Evolutionary conservation across 2,329 filamentous ascomycete genomes (phyloP).

Genomic region (Exophiala oligosperma): DNA sequence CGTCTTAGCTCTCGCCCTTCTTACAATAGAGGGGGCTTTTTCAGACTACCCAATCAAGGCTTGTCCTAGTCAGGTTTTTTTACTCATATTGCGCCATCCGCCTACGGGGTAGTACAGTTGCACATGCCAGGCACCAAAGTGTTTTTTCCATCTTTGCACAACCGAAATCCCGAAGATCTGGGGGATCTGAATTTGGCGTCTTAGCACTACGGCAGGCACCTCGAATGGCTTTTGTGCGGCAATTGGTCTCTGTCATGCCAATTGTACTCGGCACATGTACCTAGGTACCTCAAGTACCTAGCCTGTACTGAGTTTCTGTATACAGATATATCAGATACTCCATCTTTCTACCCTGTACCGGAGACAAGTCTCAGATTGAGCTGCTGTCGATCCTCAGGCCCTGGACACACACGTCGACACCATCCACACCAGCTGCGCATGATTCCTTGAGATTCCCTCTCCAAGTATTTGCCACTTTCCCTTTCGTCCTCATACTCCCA

Average conservation of each 20-base stretch:
- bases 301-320: background rate
- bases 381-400: conserved; percentile 45
- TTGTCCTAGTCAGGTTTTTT: background rate
- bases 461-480: conserved; percentile 64
- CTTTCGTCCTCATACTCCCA: conserved; percentile 82
- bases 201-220: too few relatives aligned
- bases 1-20: background rate
- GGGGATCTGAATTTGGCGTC: too few relatives aligned
- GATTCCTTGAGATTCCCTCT: conserved; percentile 66
- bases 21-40: background rate
- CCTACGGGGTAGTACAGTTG: background rate
- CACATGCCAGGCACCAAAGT: background rate
- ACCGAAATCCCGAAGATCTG: conserved; percentile 1
- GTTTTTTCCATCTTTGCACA: background rate
- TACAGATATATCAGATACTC: background rate
- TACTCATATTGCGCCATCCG: conserved; percentile 6
- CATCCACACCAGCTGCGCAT: conserved; percentile 87
- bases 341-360: conserved; percentile 1
- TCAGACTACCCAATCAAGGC: background rate
- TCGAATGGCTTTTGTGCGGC: too few relatives aligned
- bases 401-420: conserved; percentile 76
- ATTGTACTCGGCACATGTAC: too few relatives aligned
- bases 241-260: too few relatives aligned
- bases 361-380: conserved; percentile 1
- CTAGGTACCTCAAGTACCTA: too few relatives aligned